Conservation (phyloP, 1,139 yeast genomes). For the Saccharomycopsis phalli region DNA sequence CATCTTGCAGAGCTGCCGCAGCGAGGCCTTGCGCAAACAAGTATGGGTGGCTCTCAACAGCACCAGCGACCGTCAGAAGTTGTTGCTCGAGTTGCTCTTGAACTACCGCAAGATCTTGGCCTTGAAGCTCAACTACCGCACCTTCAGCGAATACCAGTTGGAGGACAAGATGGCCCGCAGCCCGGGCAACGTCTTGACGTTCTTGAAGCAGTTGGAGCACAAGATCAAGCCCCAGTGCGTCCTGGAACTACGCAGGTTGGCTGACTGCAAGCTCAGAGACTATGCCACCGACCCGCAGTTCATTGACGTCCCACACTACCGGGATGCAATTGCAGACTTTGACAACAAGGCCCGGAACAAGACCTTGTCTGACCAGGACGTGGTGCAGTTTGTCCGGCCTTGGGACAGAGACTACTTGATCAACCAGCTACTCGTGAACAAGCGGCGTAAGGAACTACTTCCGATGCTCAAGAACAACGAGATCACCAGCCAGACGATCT, state of each 20-base stretch:
- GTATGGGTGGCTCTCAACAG: slow-evolving; percentile 72
- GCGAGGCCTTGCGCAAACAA: slow-evolving; percentile 49
- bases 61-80: slow-evolving; percentile 47
- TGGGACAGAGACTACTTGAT: slow-evolving; percentile 87
- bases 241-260: slow-evolving; percentile 45
- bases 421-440: slow-evolving; percentile 29
- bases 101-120: slow-evolving; percentile 67
- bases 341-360: slow-evolving; percentile 3
- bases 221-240: slow-evolving; percentile 47
- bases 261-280: slow-evolving; percentile 31
- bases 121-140: slow-evolving; percentile 57
- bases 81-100: slow-evolving; percentile 48
- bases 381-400: slow-evolving; percentile 50
- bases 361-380: slow-evolving; percentile 30
- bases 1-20: slow-evolving; percentile 51
- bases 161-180: slow-evolving; percentile 85
- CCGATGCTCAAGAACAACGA: neutral
- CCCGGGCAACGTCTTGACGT: slow-evolving; percentile 67
- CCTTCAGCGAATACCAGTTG: slow-evolving; percentile 74
- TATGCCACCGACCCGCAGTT: slow-evolving; percentile 22
- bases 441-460: slow-evolving; percentile 24
- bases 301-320: slow-evolving; percentile 15
- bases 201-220: slow-evolving; percentile 51
- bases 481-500: slow-evolving; percentile 20
- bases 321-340: slow-evolving; percentile 15